phyloP scores from a whole-genome alignment of 2,329 filamentous ascomycete genomes.

The Fusarium sp. region DNA sequence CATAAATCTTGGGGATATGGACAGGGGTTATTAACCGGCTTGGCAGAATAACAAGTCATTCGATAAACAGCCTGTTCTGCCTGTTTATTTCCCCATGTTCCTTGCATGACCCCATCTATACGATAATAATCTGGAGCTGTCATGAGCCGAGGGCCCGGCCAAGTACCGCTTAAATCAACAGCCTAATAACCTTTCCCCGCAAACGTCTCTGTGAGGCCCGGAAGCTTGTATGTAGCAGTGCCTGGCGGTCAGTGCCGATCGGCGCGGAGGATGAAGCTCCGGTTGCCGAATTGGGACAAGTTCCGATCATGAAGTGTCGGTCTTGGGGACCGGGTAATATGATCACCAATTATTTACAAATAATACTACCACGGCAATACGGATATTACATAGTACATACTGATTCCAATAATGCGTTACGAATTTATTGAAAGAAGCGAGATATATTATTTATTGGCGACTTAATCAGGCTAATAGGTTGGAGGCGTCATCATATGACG shows the following conservation, averaged over 20 bases:
- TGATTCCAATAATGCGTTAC: too few species aligned
- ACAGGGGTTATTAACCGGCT: constrained; percentile 14
- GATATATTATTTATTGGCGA: too few species aligned
- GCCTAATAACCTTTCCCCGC: constrained; percentile 11
- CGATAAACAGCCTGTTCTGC: background rate
- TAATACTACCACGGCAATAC: background rate
- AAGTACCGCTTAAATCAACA: constrained; percentile 1
- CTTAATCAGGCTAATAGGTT: background rate
- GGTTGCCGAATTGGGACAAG: background rate
- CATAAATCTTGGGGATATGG: background rate
- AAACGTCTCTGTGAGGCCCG: background rate
- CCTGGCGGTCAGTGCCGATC: constrained; percentile 1
- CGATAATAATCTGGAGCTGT: background rate
- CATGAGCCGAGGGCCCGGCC: background rate
- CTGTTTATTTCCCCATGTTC: background rate
- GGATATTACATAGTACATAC: background rate
- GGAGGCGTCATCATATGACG: background rate
- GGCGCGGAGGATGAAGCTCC: background rate
- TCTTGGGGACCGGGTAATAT: background rate
- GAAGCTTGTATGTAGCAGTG: background rate
- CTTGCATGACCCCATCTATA: background rate
- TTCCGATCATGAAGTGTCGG: background rate
- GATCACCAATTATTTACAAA: background rate
- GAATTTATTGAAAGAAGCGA: too few species aligned
- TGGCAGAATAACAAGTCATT: background rate